Evolutionary conservation across 768 basidiomycete genomes (phyloP).

Genomic region (Pisolithus sp.): DNA sequence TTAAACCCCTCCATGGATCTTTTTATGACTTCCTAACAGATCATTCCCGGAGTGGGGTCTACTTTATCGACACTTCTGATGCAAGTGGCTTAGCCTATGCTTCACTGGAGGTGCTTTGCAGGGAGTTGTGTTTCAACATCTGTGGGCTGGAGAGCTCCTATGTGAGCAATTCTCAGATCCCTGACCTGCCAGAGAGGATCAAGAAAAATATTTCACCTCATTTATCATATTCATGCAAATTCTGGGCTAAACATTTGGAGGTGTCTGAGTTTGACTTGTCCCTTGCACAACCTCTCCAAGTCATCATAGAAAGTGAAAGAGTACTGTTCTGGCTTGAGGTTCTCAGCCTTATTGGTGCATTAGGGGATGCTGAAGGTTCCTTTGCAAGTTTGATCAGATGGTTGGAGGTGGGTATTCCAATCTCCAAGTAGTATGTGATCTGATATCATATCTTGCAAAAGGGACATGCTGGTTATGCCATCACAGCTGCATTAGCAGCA

Average conservation of each 20-base stretch:
- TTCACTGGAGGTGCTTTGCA: constrained; percentile 23
- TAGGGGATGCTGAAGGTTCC: neutral
- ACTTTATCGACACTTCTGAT: constrained; percentile 6
- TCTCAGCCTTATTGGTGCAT: neutral
- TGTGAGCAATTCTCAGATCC: constrained; percentile 20
- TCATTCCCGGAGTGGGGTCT: constrained; percentile 2
- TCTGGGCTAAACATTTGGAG: constrained; percentile 8
- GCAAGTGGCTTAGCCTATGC: constrained; percentile 15
- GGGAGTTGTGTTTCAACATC: constrained; percentile 30
- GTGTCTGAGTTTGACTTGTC: neutral
- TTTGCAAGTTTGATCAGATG: neutral
- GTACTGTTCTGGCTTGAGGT: constrained; percentile 7
- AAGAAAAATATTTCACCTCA: neutral
- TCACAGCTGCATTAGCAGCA: neutral
- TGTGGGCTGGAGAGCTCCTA: constrained; percentile 26
- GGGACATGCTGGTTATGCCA: neutral
- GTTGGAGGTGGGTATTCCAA: neutral
- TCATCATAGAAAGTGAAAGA: constrained; percentile 1
- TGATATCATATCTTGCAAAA: neutral
- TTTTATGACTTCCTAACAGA: constrained; percentile 22
- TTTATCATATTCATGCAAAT: constrained; percentile 7
- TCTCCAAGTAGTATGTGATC: neutral
- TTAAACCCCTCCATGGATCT: constrained; percentile 23
- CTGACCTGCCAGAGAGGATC: neutral
- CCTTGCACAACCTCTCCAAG: neutral